Conservation (phyloP, 2,329 filamentous ascomycete species). For the Cordyceps farinosa region DNA sequence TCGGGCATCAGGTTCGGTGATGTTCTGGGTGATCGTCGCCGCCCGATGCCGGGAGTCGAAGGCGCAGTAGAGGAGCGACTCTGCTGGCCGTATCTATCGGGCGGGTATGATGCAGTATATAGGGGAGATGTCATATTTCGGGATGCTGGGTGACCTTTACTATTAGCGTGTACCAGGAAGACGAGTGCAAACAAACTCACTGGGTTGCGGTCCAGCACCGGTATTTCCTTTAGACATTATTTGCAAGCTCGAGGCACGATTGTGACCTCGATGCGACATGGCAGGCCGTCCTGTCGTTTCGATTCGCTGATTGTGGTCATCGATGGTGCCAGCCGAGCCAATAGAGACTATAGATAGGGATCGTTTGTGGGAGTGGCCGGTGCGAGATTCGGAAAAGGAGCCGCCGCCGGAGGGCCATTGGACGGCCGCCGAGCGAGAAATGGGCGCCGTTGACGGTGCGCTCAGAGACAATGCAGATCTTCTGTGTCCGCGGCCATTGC, state of each 20-base stretch:
- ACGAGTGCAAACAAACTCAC: conserved; percentile 30
- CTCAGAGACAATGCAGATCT: conserved; percentile 62
- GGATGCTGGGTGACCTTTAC: conserved; percentile 33
- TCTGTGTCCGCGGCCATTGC: conserved; percentile 55
- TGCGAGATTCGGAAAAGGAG: conserved; percentile 28
- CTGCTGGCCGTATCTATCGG: conserved; percentile 43
- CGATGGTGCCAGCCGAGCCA: conserved; percentile 51
- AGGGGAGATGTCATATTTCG: conserved; percentile 48
- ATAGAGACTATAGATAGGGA: conserved; percentile 82
- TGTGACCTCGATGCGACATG: conserved; percentile 62
- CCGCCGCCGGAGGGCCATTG: conserved; percentile 42
- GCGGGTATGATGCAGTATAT: conserved; percentile 54
- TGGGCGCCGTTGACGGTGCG: conserved; percentile 44
- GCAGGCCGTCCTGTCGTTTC: conserved; percentile 41
- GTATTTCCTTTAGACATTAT: conserved; percentile 49
- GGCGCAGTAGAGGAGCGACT: conserved; percentile 43
- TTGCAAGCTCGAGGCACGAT: conserved; percentile 77
- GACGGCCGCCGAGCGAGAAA: conserved; percentile 44
- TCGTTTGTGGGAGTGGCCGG: conserved; percentile 63
- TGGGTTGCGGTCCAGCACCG: conserved; percentile 38
- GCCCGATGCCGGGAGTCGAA: conserved; percentile 40
- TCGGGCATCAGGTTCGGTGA: conserved; percentile 48
- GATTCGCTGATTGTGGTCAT: conserved; percentile 43
- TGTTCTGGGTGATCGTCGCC: conserved; percentile 38
- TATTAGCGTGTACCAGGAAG: conserved; percentile 30